Evolutionary conservation across 305 asterid genomes (phyloP).

Genomic region (Fraxinus dipetala): DNA sequence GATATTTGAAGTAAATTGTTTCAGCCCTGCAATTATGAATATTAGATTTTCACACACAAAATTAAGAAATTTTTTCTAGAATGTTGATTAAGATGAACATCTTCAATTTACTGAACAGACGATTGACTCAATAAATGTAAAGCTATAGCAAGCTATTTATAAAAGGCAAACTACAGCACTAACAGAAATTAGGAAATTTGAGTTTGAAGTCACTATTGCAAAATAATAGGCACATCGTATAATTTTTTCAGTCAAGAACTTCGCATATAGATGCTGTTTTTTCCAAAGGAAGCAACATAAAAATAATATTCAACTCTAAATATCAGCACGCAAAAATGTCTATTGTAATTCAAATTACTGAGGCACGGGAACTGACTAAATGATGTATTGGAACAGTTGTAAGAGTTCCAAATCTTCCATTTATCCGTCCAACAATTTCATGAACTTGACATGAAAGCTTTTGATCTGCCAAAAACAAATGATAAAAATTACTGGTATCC

Average conservation of each 20-base stretch:
- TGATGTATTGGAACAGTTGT: constrained; percentile 68
- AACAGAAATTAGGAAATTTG: not conserved
- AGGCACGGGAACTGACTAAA: constrained; percentile 41
- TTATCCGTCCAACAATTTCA: constrained; percentile 67
- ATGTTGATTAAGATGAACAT: not conserved
- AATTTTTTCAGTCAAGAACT: not conserved
- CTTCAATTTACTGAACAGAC: not conserved
- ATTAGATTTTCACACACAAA: not conserved
- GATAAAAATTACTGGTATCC: constrained; percentile 3
- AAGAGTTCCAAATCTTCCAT: constrained; percentile 61
- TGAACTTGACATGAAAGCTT: constrained; percentile 62
- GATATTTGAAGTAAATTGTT: not conserved
- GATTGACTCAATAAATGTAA: not conserved
- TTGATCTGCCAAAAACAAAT: constrained; percentile 44
- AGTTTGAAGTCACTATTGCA: not conserved
- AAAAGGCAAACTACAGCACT: not conserved
- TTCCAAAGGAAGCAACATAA: not conserved
- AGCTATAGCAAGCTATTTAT: not conserved
- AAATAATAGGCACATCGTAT: not conserved
- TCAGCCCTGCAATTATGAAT: not conserved
- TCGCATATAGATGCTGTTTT: not conserved
- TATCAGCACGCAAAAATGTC: not conserved
- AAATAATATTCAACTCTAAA: constrained; percentile 1
- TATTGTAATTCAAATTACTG: not conserved
- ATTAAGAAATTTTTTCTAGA: not conserved